Evolutionary conservation across 495 filamentous ascomycete genomes (phyloP), one percentile per base, ranked within the genome.

Genomic region (Xylaria castorea): DNA sequence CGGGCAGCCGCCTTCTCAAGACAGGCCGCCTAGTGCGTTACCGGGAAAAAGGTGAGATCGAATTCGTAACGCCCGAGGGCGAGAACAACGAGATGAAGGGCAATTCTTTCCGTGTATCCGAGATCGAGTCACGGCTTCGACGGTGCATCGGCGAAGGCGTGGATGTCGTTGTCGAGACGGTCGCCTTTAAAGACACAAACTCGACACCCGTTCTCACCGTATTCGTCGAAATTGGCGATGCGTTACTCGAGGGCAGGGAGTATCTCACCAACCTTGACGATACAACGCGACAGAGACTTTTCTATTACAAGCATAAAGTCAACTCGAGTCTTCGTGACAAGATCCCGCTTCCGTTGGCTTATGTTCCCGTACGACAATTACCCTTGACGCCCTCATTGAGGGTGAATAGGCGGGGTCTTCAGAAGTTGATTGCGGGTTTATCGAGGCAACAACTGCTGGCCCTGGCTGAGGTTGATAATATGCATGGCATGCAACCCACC

Each of bases 151-250:
- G 83, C 16, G 81, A 77, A 46, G 80, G 81, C 4, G 72, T 85
- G 20, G 84, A 85, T 64, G 82, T 85, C 20, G 77, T 84, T 44
- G 82, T 84, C n/a, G 84, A 86, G 61, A 80, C 75, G 4, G 77
- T 85, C 36, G 78, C 81, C 3, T 84, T 85, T 70, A 80, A 82
- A 32, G 80, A 81, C n/a, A 71, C 79, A 18, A 75, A 69, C n/a
- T 79, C 79, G 34, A 48, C 76, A 8, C 78, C 79, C 3, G 64
- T 84, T 6, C 77, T 87, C 8, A 78, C 80, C 9, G 83, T 81
- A 48, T 86, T 87, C 55, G 73, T 86, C 44, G 85, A 86, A 72
- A 80, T 86, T 6, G 83, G 84, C 25, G 83, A 84, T 42, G 76
- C 60, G 44, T 66, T 79, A 22, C 74, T 79, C 34, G 80, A 80